These are phyloP conservation scores for Gynochthodes officinalis DNA, from an alignment of 257 asterid genomes.

Conservation along the genomic window DNA sequence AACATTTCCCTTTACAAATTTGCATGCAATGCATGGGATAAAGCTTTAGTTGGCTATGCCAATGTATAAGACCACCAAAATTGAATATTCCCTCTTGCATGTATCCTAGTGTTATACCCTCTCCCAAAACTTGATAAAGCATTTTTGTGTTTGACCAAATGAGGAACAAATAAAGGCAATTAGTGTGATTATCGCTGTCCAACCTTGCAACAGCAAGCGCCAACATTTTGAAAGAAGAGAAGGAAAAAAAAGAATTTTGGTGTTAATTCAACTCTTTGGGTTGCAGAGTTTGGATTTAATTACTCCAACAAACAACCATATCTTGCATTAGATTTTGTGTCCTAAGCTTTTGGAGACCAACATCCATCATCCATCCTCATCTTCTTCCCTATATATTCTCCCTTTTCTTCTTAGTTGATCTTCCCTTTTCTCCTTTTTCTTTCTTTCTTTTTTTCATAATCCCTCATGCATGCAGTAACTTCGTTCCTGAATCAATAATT, in stretches of 20 bases:
- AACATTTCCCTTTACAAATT: no score
- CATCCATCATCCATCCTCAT: conserved; percentile 33
- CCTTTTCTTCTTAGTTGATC: conserved; percentile 16
- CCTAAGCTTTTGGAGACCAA: conserved; percentile 70
- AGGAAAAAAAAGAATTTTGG: background rate
- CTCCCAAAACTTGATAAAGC: no score
- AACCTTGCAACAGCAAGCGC: conserved; percentile 12
- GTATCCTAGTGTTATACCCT: no score
- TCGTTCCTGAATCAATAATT: no score
- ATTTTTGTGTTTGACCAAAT: conserved; percentile 6
- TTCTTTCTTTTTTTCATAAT: conserved; percentile 13
- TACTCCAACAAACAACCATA: conserved; percentile 42
- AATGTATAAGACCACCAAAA: no score
- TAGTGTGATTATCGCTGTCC: conserved; percentile 6
- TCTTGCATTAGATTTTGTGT: conserved; percentile 62
- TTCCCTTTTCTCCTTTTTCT: conserved; percentile 18
- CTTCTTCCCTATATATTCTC: conserved; percentile 19
- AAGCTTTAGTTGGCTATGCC: no score
- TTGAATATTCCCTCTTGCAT: no score
- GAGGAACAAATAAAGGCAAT: no score
- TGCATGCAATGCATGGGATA: no score
- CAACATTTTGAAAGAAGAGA: conserved; percentile 1
- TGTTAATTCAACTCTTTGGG: background rate
- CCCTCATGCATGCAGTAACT: no score
- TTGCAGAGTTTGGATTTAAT: conserved; percentile 27